A percentile compares a stretch with the other conserved stretches of the same genome.
Evolutionary conservation across 805 yeast species (phyloP).

Genomic region (Barnettozyma sp.): DNA sequence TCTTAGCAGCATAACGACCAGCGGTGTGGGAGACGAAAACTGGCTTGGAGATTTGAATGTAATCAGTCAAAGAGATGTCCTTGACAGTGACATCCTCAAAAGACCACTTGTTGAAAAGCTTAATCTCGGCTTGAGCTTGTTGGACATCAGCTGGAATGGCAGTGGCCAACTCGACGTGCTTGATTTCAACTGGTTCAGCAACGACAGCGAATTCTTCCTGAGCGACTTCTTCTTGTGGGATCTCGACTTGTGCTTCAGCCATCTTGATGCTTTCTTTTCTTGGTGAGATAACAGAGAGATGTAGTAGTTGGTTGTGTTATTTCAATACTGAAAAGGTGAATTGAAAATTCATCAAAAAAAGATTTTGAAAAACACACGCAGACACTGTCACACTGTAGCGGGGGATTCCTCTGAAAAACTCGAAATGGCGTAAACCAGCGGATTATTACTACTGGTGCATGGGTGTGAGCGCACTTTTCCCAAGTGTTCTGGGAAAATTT

Average conservation of each 20-base stretch:
- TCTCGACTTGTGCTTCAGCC: conserved; percentile 67
- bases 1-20: conserved; percentile 98
- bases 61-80: conserved; percentile 97
- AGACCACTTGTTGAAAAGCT: conserved; percentile 99
- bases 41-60: conserved; percentile 96
- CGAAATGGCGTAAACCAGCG: too few species aligned
- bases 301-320: too few species aligned
- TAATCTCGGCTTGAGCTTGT: conserved; percentile 92
- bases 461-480: background rate
- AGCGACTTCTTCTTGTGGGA: conserved; percentile 40
- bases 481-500: too few species aligned
- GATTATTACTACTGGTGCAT: background rate
- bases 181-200: conserved; percentile 76
- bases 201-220: conserved; percentile 64
- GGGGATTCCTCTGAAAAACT: too few species aligned
- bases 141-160: conserved; percentile 95
- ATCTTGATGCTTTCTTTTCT: conserved; percentile 36
- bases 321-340: too few species aligned
- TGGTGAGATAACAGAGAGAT: conserved; percentile 7
- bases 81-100: conserved; percentile 95
- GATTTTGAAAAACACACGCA: too few species aligned
- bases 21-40: conserved; percentile 98
- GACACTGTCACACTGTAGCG: too few species aligned
- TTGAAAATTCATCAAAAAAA: too few species aligned
- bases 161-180: conserved; percentile 84